Conservation (phyloP, 768 basidiomycete species). For the Termitomyces bulborhizus region DNA sequence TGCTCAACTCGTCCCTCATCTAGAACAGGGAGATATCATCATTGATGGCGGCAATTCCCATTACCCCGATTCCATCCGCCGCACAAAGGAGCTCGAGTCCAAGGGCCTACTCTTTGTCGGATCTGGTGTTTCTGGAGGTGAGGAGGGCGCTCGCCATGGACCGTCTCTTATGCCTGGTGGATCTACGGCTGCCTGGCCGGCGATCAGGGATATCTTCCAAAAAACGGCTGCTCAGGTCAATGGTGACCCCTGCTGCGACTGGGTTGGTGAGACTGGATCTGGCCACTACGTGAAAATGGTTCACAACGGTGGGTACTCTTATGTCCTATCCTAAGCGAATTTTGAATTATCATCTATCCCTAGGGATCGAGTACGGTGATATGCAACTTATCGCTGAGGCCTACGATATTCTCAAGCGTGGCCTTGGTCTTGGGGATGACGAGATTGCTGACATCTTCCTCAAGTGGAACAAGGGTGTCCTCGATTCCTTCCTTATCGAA, state of each 20-base stretch:
- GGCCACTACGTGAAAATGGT: constrained; percentile 99
- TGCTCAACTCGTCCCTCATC: constrained; percentile 76
- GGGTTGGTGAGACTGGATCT: constrained; percentile 94
- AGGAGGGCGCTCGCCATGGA: constrained; percentile 96
- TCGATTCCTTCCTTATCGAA: constrained; percentile 99
- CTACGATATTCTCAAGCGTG: constrained; percentile 97
- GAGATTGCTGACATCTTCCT: constrained; percentile 95
- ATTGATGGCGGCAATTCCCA: constrained; percentile 99
- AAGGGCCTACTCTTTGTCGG: constrained; percentile 98
- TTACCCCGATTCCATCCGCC: constrained; percentile 97
- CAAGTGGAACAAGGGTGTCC: constrained; percentile 97
- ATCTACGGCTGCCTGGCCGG: constrained; percentile 88
- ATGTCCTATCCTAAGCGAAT: constrained; percentile 1
- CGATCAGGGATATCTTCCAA: constrained; percentile 98
- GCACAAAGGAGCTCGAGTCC: constrained; percentile 84
- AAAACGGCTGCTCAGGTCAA: constrained; percentile 92
- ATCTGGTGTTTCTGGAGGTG: constrained; percentile 98
- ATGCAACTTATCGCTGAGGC: constrained; percentile 99
- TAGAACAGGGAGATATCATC: constrained; percentile 96
- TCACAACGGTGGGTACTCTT: constrained; percentile 66
- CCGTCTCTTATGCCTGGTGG: constrained; percentile 99
- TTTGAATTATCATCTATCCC: constrained; percentile 5
- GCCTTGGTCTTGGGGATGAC: constrained; percentile 75
- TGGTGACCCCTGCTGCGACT: constrained; percentile 98
- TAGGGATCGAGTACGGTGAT: constrained; percentile 99